Conservation (phyloP, 2,329 filamentous ascomycete genomes). For the Knufia fluminis region DNA sequence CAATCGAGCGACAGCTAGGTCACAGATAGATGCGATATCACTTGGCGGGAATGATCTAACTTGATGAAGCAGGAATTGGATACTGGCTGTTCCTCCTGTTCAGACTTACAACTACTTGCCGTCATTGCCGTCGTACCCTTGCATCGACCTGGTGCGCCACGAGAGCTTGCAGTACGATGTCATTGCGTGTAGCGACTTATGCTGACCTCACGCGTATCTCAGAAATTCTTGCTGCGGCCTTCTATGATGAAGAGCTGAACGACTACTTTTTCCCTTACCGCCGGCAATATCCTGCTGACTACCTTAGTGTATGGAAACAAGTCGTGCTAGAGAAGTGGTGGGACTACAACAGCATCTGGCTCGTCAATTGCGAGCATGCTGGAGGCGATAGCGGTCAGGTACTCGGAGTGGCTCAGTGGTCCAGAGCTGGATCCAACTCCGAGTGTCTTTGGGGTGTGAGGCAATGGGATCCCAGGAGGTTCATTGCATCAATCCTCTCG, state of each 20-base stretch:
- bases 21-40: too few species aligned
- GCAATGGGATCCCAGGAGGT: constrained; percentile 4
- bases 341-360: constrained; percentile 4
- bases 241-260: constrained; percentile 9
- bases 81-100: too few species aligned
- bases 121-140: too few species aligned
- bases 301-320: constrained; percentile 3
- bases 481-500: constrained; percentile 1
- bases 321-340: constrained; percentile 4
- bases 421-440: background rate
- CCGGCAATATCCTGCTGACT: constrained; percentile 4
- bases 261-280: constrained; percentile 8
- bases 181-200: constrained; percentile 1
- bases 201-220: constrained; percentile 2
- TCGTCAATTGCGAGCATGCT: constrained; percentile 6
- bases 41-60: too few species aligned
- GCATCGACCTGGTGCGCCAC: background rate
- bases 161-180: background rate
- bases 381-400: constrained; percentile 7
- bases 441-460: background rate
- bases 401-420: constrained; percentile 8
- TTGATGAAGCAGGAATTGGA: too few species aligned
- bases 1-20: too few species aligned
- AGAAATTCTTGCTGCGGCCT: background rate
- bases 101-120: too few species aligned